Conservation (phyloP, 176 grass and related monocot genomes). For the Miscanthus lutarioriparius region DNA sequence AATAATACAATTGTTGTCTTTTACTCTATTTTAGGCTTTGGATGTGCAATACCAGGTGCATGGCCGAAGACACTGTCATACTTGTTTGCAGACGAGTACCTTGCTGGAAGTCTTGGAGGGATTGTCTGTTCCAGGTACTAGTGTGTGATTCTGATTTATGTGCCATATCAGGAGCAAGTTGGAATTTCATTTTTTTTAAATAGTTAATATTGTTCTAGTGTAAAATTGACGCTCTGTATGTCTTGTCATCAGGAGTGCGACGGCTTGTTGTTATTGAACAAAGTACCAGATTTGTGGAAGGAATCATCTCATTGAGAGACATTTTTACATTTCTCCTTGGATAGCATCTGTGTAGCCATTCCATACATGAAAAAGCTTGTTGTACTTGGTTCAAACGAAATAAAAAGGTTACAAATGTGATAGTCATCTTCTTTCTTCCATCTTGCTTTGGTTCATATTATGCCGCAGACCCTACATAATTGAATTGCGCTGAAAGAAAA, state of each 20-base stretch:
- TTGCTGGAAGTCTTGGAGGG: constrained; percentile 53
- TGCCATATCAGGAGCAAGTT: background rate
- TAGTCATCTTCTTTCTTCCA: background rate
- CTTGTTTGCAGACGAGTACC: constrained; percentile 53
- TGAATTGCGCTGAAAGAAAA: background rate
- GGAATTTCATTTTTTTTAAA: background rate
- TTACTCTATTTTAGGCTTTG: constrained; percentile 46
- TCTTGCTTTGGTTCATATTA: background rate
- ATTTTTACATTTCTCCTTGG: constrained; percentile 60
- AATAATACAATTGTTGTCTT: constrained; percentile 2
- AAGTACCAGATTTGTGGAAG: constrained; percentile 57
- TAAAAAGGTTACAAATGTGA: constrained; percentile 44
- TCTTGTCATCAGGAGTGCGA: constrained; percentile 48
- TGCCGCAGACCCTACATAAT: background rate
- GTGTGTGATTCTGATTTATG: constrained; percentile 1
- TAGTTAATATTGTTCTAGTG: background rate
- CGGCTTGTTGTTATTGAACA: constrained; percentile 56
- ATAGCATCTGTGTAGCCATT: constrained; percentile 62
- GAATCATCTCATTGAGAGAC: constrained; percentile 70
- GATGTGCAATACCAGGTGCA: constrained; percentile 62
- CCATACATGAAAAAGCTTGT: constrained; percentile 52
- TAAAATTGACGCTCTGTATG: background rate
- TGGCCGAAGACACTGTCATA: constrained; percentile 51
- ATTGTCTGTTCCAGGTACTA: constrained; percentile 65
- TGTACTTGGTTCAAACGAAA: constrained; percentile 41